Percentiles rank a stretch among this genome's conserved stretches.
These are phyloP conservation scores for Pythium myriotylum DNA, from an alignment of 352 stramenopile genomes.

Conservation along the genomic window DNA sequence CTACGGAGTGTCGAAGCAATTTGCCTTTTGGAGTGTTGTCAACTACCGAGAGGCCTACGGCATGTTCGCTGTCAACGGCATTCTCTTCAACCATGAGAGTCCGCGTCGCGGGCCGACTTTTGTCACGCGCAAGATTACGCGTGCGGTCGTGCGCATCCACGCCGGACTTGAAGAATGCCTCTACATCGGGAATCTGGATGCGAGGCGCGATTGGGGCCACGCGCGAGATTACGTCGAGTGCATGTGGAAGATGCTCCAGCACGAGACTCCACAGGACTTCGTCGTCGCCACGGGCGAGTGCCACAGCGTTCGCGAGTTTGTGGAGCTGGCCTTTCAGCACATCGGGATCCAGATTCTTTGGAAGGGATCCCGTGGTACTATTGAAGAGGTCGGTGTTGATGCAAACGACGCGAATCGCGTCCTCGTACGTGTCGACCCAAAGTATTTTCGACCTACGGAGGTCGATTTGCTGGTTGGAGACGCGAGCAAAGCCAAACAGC, in stretches of 20 bases:
- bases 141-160: constrained; percentile 93
- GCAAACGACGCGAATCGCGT: constrained; percentile 83
- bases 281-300: constrained; percentile 95
- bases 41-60: constrained; percentile 99
- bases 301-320: constrained; percentile 98
- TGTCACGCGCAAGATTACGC: constrained; percentile 98
- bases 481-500: constrained; percentile 90
- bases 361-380: constrained; percentile 86
- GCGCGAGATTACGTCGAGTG: constrained; percentile 98
- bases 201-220: constrained; percentile 98
- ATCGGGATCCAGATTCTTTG: constrained; percentile 92
- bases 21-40: constrained; percentile 98
- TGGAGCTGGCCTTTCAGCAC: constrained; percentile 94
- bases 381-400: constrained; percentile 95
- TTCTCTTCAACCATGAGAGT: constrained; percentile 99
- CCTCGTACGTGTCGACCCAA: constrained; percentile 95
- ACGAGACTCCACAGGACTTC: constrained; percentile 69
- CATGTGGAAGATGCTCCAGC: constrained; percentile 99
- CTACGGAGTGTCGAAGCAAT: constrained; percentile 98
- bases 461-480: constrained; percentile 97
- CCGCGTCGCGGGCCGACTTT: constrained; percentile 97
- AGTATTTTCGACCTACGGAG: constrained; percentile 98
- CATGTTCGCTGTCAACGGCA: constrained; percentile 96
- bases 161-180: constrained; percentile 92
- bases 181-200: constrained; percentile 98